Evolutionary conservation across 2,329 filamentous ascomycete species (phyloP).

Genomic region (Juglanconis sp.): DNA sequence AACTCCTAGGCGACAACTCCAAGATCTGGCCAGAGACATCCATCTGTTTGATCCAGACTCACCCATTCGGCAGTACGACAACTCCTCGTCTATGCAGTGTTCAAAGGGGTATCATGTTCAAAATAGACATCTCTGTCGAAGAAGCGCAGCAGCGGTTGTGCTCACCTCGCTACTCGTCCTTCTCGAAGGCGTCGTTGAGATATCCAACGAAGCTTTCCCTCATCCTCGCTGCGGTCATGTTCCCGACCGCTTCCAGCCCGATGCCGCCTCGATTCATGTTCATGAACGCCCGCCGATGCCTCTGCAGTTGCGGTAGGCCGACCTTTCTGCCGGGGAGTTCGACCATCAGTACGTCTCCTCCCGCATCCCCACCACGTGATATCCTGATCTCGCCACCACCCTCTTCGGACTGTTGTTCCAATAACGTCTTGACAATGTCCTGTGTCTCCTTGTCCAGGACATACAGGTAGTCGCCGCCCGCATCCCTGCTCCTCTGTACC

Average conservation of each 20-base stretch:
- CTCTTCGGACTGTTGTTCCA: slow-evolving; percentile 68
- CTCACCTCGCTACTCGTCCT: slow-evolving; percentile 41
- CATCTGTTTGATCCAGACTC: too few relatives aligned
- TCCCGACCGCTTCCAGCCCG: slow-evolving; percentile 52
- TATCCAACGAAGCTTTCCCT: slow-evolving; percentile 64
- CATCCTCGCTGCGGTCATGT: slow-evolving; percentile 52
- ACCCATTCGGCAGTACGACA: too few relatives aligned
- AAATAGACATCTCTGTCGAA: not conserved
- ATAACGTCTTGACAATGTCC: slow-evolving; percentile 67
- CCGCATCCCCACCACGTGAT: slow-evolving; percentile 28
- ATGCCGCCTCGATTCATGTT: slow-evolving; percentile 70
- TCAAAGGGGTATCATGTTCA: slow-evolving; percentile 14
- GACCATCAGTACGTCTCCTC: slow-evolving; percentile 51
- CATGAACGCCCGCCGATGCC: slow-evolving; percentile 74
- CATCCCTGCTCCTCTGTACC: slow-evolving; percentile 59
- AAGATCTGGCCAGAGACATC: too few relatives aligned
- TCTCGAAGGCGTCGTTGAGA: slow-evolving; percentile 63
- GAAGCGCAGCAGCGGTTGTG: not conserved
- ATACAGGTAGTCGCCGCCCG: slow-evolving; percentile 72
- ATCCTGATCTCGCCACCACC: slow-evolving; percentile 57
- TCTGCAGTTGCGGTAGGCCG: slow-evolving; percentile 72
- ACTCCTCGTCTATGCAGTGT: not conserved
- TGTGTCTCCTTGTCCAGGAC: slow-evolving; percentile 76
- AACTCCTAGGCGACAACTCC: too few relatives aligned
- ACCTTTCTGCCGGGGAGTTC: slow-evolving; percentile 65